Base-by-base conservation (phyloP, 306 rosid genomes). In the Lupinus albus region DNA sequence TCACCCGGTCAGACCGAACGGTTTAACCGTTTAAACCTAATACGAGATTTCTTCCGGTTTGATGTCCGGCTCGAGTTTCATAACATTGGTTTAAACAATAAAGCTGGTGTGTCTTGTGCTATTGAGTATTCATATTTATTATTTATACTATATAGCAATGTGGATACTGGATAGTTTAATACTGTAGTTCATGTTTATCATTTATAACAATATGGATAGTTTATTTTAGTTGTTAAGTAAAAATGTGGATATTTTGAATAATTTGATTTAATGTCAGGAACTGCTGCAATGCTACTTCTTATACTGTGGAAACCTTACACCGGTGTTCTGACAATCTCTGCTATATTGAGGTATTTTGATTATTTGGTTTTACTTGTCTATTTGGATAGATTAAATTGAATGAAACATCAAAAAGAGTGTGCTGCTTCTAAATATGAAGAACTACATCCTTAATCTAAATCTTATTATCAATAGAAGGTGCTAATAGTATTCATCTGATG, bases 271-370 rank as follows among this genome's bases (percentile, higher is more conserved):
- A 78, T 83, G 47, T 60, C 82, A 90, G 97, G 99, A 88, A 90
- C 96, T 73, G 99, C 97, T 82, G 92, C 89, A 41, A 83, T 94
- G 96, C 80, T 94, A 62, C 97, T 94, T 61, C 83, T 94, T 74
- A 81, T 88, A 83, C 91, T 90, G 64, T 94, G 99, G 99, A 86
- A 76, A 82, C 96, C 96, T 53, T 82, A 76, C 78, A 85, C 87
- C 70, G 76, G 87, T 76, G 73, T 81, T 76, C 84, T 90, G 66
- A 73, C 97, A 32, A 91, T 94, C 77, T 68, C 95, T 25, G 35
- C 88, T 41, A 81, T 88, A 64, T 78, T 94, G 72, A 88, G 99
- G 99, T 94, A 85, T 35, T 10, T 15, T 44, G 49, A 25, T 51
- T 68, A 55, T 59, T 58, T 61, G 13, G 18, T 68, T 59, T 13